These are phyloP conservation scores for Echinochloa phyllopogon DNA, from an alignment of 176 grass and related monocot species.

Conservation along the genomic window DNA sequence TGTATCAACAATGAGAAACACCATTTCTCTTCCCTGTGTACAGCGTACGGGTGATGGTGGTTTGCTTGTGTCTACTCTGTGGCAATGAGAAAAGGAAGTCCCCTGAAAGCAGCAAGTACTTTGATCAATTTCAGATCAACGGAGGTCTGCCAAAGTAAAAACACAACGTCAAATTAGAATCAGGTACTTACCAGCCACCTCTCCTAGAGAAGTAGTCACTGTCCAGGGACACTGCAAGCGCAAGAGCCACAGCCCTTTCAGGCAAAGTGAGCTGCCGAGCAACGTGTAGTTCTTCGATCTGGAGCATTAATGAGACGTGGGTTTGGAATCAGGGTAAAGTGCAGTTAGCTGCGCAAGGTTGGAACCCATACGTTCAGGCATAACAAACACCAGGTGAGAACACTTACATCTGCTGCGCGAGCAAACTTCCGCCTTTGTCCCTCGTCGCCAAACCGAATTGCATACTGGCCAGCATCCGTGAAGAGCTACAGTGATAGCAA, in stretches of 20 bases:
- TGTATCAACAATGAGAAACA: slow-evolving; percentile 6
- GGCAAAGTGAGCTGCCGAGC: slow-evolving; percentile 71
- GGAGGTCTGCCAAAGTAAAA: slow-evolving; percentile 22
- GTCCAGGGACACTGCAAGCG: slow-evolving; percentile 85
- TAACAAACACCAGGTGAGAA: not conserved
- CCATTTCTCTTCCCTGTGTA: not conserved
- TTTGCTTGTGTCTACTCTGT: slow-evolving; percentile 55
- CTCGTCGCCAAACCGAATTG: slow-evolving; percentile 81
- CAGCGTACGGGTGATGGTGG: not conserved
- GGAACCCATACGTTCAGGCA: not conserved
- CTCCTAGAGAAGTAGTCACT: slow-evolving; percentile 88
- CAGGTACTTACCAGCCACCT: slow-evolving; percentile 73
- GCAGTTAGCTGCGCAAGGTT: not conserved
- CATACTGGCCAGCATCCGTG: slow-evolving; percentile 98
- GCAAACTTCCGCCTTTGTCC: slow-evolving; percentile 43
- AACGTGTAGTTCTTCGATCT: slow-evolving; percentile 77
- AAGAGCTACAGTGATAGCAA: slow-evolving; percentile 70
- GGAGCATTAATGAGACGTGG: not conserved
- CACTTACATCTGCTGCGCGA: slow-evolving; percentile 51
- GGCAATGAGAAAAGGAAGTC: slow-evolving; percentile 77
- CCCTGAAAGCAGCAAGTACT: slow-evolving; percentile 67
- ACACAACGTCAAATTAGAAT: slow-evolving; percentile 23
- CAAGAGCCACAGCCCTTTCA: slow-evolving; percentile 87
- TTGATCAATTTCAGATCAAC: slow-evolving; percentile 27
- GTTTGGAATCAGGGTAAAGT: not conserved